Conservation (phyloP, 163 green algal genomes). For the Prototheca wickerhamii region DNA sequence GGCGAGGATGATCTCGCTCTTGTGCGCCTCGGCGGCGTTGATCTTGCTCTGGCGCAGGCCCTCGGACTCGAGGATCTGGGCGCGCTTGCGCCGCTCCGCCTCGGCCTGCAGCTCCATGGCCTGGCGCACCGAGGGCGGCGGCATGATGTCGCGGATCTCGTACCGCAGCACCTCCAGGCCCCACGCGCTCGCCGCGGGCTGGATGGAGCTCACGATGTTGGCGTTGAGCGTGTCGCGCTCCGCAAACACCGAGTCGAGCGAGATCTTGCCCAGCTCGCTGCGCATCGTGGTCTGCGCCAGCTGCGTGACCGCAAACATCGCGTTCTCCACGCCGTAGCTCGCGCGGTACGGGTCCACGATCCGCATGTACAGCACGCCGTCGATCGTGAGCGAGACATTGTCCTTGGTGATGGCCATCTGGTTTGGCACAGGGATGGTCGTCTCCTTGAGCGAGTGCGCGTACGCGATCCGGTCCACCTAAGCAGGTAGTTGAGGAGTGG, state of each 20-base stretch:
- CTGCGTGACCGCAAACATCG: conserved; percentile 85
- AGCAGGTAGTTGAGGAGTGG: neutral
- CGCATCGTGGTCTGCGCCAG: conserved; percentile 97
- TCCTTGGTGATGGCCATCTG: conserved; percentile 94
- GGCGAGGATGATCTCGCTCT: conserved; percentile 64
- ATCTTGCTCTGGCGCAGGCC: conserved; percentile 78
- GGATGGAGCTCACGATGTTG: conserved; percentile 72
- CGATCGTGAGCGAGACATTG: conserved; percentile 95
- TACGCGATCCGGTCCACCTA: conserved; percentile 90
- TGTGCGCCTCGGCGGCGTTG: conserved; percentile 85
- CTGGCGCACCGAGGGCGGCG: conserved; percentile 52
- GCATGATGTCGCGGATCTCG: conserved; percentile 95
- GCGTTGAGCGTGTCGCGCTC: conserved; percentile 89
- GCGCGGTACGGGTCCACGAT: conserved; percentile 80
- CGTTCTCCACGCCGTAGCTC: conserved; percentile 90
- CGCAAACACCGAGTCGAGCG: conserved; percentile 92
- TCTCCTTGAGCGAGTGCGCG: conserved; percentile 87
- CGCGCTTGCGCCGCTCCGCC: conserved; percentile 85
- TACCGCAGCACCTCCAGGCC: conserved; percentile 54
- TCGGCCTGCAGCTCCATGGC: conserved; percentile 97
- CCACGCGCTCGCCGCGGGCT: conserved; percentile 22
- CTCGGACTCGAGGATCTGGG: conserved; percentile 86
- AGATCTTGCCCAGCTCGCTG: conserved; percentile 95
- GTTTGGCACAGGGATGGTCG: conserved; percentile 77
- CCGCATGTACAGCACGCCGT: conserved; percentile 95